Evolutionary conservation across 352 stramenopile genomes (phyloP), one percentile per base, ranked within the genome.

Genomic region (Pythium phragmitis): DNA sequence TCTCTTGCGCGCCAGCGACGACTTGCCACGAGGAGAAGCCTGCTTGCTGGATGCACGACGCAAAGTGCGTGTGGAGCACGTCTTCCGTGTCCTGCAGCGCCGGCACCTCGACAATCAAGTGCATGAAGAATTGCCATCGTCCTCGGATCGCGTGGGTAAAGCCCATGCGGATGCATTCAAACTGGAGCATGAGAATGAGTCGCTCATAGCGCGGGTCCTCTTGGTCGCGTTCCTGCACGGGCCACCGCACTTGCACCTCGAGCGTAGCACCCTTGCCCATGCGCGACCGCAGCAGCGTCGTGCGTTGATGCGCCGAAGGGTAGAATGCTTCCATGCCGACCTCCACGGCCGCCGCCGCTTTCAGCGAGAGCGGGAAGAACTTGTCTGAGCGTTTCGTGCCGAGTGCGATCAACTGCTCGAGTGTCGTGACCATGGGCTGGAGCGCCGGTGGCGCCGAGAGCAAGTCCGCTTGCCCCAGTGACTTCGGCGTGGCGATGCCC

Each of bases 261-360:
- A 96, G 68, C 12, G 84, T 96, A 39, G 87, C 83, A 30, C 87
- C 85, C 21, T 82, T 88, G 21, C 85, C 87, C 87, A 96, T 96
- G 13, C 86, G 81, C 11, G 79, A 89, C 39, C 85, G 88, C 47
- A 96, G 57, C 23, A 96, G 72, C 67, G 88, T 80, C 2, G 87
- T 96, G 34, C 87, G 80, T 48, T 94, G 85, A 21, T 94, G 73
- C n/a, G 85, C 73, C 23, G 85, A 94, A 33, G 87, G 85, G 53
- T 96, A 92, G 63, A 96, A 94, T 0, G 80, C 85, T 71, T 96
- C 87, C 55, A 92, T 92, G 19, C 87, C 87, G 37, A 94, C 85
- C 63, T 96, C 87, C 33, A 96, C 82, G 0, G 84, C 84, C 19
- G 82, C 87, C 6, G 87, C 87, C 47, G 87, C 87, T 68, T 96